Evolutionary conservation across 495 filamentous ascomycete species (phyloP), one percentile per base, ranked within the genome.

Genomic region (Stereocaulon alpinum): DNA sequence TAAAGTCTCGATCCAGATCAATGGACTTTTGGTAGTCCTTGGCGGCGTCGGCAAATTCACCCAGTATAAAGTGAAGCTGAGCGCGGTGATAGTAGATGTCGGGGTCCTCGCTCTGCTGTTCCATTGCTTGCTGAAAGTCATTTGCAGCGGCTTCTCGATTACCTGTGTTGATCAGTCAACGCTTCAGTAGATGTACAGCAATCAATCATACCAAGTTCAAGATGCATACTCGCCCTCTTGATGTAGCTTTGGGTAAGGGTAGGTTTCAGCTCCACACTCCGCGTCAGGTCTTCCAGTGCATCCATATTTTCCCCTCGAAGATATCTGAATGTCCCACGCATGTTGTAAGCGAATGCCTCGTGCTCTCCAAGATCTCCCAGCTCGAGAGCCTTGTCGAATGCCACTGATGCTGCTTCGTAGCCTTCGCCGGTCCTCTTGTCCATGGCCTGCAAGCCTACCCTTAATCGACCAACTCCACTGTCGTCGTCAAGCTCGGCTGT

Each of bases 21-120:
- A 98, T 99, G 20, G 93, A 97, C 75, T 95, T 95, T 70, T 99
- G 93, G 74, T 99, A 99, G 73, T 99, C 93, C 75, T 93, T 95
- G 24, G 92, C 91, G 14, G 93, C 93, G 53, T 94, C 88, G 51
- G 84, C 82, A 66, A 95, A 95, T 72, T 97, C 91, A 22, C 85
- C 82, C 54, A 95, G 85, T 70, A 99, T 96, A 77, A 99, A 99
- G 78, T 96, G 91, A 18, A 97, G 84, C 74, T 99, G 93, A 22
- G 93, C 93, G 62, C 93, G 91, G 77, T 99, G 94, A 73, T 99
- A 99, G 81, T 91, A 99, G 71, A 99, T 95, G 67, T 99, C 93
- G 10, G 93, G 91, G 69, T 99, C 93, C 40, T 87, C 80, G 58
- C 82, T 78, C 73, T 96, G 92, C 69, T 96, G 87, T 55, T 77